Base-by-base conservation (phyloP, 1,139 yeast species). In the Trichomonascaceae sp. region DNA sequence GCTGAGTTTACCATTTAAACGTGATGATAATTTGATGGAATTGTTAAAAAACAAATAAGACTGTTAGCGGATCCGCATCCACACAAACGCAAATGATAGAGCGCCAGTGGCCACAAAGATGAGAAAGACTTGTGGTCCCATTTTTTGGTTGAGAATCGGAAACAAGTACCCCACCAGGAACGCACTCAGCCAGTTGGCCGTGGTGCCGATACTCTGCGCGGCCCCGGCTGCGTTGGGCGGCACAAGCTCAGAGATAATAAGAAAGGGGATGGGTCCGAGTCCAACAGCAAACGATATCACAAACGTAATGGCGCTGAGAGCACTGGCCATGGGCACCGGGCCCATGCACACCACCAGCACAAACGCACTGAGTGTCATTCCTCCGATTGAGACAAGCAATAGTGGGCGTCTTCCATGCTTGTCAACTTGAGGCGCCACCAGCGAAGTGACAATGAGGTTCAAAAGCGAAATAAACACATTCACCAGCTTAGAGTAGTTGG, bases 151-250 rank as follows among this genome's bases (percentile, higher is more conserved):
- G 31, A 81, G 56, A 4, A 76, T 59, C 1, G 98, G 98, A 63
- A 89, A 89, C 27, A 73, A 51, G 43, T 67, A 78, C 0, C 94
- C 96, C 27, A 87, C 76, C 1, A 74, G 46, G 49, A 89, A 87
- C 0, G 95, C 85, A 4, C 93, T 80, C 8, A 80, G 47, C 96
- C 97, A 87, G 55, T 87, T 89, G 62, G 84, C 71, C 9, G 85
- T 73, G 0, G 92, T 81, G 6, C 94, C 97, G 66, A 84, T 77
- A 51, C 93, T 77, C 57, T 89, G 98, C 1, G 97, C 96, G 32
- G 74, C 65, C 2, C 87, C 92, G 38, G 75, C 78, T 3, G 89
- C 92, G 37, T 72, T 71, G 2, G 72, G 64, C 38, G 84, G 93
- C 0, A 94, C 78, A 14, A 87, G 75, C 53, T 89, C 97, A 5